Conservation (phyloP, 495 filamentous ascomycete species). For the Glonium stellatum region DNA sequence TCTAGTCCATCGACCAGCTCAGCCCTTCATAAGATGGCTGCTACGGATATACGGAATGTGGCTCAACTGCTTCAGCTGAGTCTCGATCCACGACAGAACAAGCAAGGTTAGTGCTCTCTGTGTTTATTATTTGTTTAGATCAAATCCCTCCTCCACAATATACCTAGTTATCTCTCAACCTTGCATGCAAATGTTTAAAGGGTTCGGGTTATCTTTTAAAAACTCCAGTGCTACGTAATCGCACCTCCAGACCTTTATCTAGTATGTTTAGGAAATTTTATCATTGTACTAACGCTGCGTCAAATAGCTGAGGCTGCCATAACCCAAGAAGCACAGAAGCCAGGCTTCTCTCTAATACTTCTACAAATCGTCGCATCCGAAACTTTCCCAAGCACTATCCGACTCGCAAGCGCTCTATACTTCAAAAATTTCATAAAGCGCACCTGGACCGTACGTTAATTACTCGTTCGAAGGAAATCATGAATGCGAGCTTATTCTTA, state of each 20-base stretch:
- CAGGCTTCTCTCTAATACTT: constrained; percentile 78
- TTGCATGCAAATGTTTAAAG: background rate
- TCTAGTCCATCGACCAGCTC: background rate
- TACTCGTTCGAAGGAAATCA: background rate
- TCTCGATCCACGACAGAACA: constrained; percentile 75
- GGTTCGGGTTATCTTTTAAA: too few relatives aligned
- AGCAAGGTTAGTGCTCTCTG: constrained; percentile 60
- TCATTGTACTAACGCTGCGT: constrained; percentile 18
- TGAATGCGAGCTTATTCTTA: background rate
- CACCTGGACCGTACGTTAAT: constrained; percentile 67
- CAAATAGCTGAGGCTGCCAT: constrained; percentile 70
- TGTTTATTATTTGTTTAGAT: constrained; percentile 5
- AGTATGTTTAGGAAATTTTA: background rate
- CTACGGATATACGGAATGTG: constrained; percentile 61
- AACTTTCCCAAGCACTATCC: constrained; percentile 59
- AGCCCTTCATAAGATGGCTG: constrained; percentile 55
- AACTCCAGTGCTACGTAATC: background rate
- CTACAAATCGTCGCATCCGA: constrained; percentile 79
- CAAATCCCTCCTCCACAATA: background rate
- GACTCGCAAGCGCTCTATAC: constrained; percentile 84
- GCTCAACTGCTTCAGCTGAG: constrained; percentile 78
- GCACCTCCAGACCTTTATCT: background rate
- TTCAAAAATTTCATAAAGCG: constrained; percentile 97
- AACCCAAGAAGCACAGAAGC: constrained; percentile 65
- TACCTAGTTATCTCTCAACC: background rate